Evolutionary conservation across 2,329 filamentous ascomycete genomes (phyloP).

Genomic region (Penicillium hesseltinei): DNA sequence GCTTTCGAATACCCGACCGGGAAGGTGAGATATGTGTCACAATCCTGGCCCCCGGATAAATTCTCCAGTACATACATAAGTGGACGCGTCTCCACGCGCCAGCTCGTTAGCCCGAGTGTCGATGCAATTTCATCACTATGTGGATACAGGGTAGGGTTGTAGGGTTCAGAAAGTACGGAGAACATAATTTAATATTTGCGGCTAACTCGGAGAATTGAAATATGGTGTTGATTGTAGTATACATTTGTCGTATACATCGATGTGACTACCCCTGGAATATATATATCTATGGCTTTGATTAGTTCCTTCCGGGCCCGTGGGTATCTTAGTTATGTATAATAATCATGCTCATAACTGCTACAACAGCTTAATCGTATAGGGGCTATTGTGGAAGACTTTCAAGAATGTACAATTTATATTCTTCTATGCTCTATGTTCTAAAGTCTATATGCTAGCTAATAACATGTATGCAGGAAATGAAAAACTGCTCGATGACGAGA

Average conservation of each 20-base stretch:
- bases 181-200: neutral
- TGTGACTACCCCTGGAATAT: neutral
- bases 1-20: neutral
- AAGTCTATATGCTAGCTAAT: neutral
- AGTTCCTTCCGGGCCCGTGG: neutral
- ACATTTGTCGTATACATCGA: neutral
- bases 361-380: neutral
- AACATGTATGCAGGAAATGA: neutral
- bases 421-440: neutral
- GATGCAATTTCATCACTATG: neutral
- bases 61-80: neutral
- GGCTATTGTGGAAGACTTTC: no score
- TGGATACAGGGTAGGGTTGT: neutral
- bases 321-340: no score
- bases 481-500: neutral
- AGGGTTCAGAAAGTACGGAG: neutral
- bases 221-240: neutral
- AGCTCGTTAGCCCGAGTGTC: neutral
- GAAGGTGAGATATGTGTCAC: neutral
- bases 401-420: neutral
- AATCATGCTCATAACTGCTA: neutral
- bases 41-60: neutral
- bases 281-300: neutral
- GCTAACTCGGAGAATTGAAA: neutral
- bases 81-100: neutral